Base-by-base conservation (phyloP, 2,329 filamentous ascomycete species). In the Alternaria tenuissima region DNA sequence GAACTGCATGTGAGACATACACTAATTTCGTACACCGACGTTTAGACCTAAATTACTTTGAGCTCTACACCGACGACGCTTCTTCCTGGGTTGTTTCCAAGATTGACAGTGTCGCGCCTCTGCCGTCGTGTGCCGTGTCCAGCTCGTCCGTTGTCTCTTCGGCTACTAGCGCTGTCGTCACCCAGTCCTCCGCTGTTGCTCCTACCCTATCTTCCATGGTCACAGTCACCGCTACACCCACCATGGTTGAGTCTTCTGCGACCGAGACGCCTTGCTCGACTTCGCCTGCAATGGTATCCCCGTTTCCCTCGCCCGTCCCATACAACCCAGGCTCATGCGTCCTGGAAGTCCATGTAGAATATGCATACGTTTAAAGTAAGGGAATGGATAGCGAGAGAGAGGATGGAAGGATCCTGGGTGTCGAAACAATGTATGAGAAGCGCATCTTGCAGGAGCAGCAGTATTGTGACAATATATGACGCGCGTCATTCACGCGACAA, bases 1-100 rank as follows among this genome's bases (percentile, higher is more conserved):
- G 24, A 26, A 26, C 7, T 26, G 24, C 24, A 26, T 26, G 24
- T 26, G 24, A 26, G 24, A 26, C 6, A 26, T 26, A 26, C 24
- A 26, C 24, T 26, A 26, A 26, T 26, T 26, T 26, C 24, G 6
- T 26, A 26, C 24, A 26, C 24, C 68, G 80, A 88, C 63, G 79
- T 82, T 32, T 81, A 83, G 64, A 89, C 72, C 83, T 88, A 70
- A 82, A 84, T 54, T 89, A 89, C 63, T 86, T 84, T 49, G 65
- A 71, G 53, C 22, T 49, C 49, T 68, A 68, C 64, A 64, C 65
- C 46, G 63, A 68, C n/a, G 62, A 69, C 49, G 68, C 67, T 55
- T 63, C 67, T 42, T 63, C 53, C 56, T 71, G 68, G 68, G 62
- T 62, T 43, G 65, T 69, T 60, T 55, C 59, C 62, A 71, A 68